Conservation (phyloP, 2,329 filamentous ascomycete species). For the Hymenoscyphus repandus region DNA sequence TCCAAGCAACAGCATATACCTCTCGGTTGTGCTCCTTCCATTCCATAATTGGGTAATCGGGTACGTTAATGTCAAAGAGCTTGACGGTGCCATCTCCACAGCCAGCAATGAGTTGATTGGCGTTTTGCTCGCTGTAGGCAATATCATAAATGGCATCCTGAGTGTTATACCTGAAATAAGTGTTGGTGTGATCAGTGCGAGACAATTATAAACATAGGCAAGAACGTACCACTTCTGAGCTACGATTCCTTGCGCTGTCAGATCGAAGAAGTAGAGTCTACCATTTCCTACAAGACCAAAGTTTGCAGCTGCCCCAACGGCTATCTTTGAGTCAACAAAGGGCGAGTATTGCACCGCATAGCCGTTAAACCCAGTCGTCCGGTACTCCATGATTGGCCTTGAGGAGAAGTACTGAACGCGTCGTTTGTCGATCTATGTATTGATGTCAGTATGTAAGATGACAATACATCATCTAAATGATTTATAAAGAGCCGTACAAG, state of each 20-base stretch:
- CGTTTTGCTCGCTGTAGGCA: slow-evolving; percentile 92
- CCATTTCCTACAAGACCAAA: slow-evolving; percentile 97
- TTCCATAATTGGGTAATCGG: slow-evolving; percentile 80
- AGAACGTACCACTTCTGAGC: slow-evolving; percentile 69
- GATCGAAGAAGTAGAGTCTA: slow-evolving; percentile 73
- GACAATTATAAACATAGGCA: not conserved
- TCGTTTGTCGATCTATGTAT: not conserved
- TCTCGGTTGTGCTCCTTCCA: slow-evolving; percentile 94
- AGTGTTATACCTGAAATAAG: slow-evolving; percentile 70
- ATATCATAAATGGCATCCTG: slow-evolving; percentile 96
- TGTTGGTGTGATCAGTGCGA: not conserved
- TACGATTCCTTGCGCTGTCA: slow-evolving; percentile 78
- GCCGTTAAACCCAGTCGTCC: slow-evolving; percentile 89
- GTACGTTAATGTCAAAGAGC: slow-evolving; percentile 78
- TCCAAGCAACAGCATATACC: slow-evolving; percentile 91
- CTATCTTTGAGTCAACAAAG: slow-evolving; percentile 92
- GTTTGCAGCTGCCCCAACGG: slow-evolving; percentile 86
- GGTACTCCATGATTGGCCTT: slow-evolving; percentile 77
- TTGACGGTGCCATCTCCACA: slow-evolving; percentile 93
- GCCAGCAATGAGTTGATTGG: slow-evolving; percentile 85
- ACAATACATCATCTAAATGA: too few species aligned
- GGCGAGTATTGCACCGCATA: slow-evolving; percentile 98
- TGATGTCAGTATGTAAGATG: too few species aligned
- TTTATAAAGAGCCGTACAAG: too few species aligned
- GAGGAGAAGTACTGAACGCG: not conserved